These are phyloP conservation scores for Pyrenophora seminiperda DNA, from an alignment of 2,329 filamentous ascomycete species.

Conservation along the genomic window DNA sequence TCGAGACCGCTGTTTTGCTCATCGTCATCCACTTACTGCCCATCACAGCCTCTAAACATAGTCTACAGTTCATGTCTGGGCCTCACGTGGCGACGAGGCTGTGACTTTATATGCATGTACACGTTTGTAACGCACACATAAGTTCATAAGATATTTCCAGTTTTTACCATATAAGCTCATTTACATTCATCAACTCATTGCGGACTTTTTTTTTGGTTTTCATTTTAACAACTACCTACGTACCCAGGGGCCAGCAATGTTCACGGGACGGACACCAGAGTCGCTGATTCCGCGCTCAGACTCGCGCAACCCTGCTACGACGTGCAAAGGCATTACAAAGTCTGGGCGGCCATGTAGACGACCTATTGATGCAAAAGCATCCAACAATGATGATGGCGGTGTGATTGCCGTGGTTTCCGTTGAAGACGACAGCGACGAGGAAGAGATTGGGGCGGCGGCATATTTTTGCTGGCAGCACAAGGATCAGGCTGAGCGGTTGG, in stretches of 20 bases:
- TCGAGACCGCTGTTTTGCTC: not conserved
- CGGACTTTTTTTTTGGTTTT: not conserved
- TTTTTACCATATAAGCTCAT: not conserved
- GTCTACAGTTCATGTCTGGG: no score
- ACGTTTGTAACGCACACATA: not conserved
- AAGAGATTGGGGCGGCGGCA: conserved; percentile 61
- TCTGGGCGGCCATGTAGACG: conserved; percentile 84
- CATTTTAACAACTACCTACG: not conserved
- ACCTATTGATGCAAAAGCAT: conserved; percentile 60
- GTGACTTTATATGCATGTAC: conserved; percentile 1
- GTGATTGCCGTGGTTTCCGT: conserved; percentile 51
- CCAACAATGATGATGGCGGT: conserved; percentile 43
- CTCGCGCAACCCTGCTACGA: conserved; percentile 80
- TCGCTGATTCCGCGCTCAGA: conserved; percentile 77
- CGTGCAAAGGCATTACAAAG: conserved; percentile 85
- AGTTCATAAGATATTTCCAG: not conserved
- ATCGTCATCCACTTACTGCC: no score
- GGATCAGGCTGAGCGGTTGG: conserved; percentile 69
- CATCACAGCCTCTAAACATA: not conserved
- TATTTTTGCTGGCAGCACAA: conserved; percentile 96
- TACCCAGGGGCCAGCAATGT: no score
- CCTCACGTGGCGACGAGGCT: conserved; percentile 6
- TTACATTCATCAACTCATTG: not conserved
- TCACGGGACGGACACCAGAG: conserved; percentile 69
- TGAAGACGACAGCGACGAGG: conserved; percentile 52